Evolutionary conservation across 2,329 filamentous ascomycete genomes (phyloP).

Genomic region (Penicillium freii): DNA sequence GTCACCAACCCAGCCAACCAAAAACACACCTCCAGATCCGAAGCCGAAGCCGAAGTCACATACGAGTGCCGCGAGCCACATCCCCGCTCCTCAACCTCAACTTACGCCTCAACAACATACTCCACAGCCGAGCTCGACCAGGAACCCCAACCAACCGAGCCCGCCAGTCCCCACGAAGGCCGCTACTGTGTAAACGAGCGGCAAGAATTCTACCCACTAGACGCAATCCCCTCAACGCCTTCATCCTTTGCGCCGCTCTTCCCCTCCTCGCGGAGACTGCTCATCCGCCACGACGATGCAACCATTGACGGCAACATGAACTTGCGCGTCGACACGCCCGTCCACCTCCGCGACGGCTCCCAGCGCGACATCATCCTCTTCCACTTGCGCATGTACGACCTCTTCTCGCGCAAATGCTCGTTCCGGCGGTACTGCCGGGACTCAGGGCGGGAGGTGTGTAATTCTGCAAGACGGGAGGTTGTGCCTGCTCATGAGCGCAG

Average conservation of each 20-base stretch:
- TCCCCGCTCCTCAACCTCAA: conserved; percentile 65
- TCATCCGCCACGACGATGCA: conserved; percentile 85
- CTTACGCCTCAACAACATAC: conserved; percentile 71
- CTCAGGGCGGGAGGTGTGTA: conserved; percentile 89
- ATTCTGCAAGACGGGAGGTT: conserved; percentile 66
- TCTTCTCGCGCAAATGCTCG: conserved; percentile 82
- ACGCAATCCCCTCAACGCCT: conserved; percentile 73
- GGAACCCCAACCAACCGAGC: conserved; percentile 32
- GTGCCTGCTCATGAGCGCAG: conserved; percentile 55
- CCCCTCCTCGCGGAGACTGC: conserved; percentile 75
- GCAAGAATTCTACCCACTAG: conserved; percentile 61
- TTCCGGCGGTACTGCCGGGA: conserved; percentile 87
- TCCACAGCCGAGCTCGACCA: conserved; percentile 56
- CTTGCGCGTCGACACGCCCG: conserved; percentile 77
- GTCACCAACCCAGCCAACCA: not conserved
- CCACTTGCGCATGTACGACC: conserved; percentile 91
- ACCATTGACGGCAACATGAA: conserved; percentile 96
- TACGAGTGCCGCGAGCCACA: not conserved
- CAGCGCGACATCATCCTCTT: conserved; percentile 75
- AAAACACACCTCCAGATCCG: not conserved
- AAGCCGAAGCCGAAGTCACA: not conserved
- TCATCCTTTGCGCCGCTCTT: conserved; percentile 81
- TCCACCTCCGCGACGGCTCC: conserved; percentile 55
- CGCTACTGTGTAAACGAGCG: conserved; percentile 51
- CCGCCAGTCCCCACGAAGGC: not conserved